Evolutionary conservation across 140 eudicot genomes (phyloP), one percentile per base, ranked within the genome.

Genomic region (Stevia rebaudiana): DNA sequence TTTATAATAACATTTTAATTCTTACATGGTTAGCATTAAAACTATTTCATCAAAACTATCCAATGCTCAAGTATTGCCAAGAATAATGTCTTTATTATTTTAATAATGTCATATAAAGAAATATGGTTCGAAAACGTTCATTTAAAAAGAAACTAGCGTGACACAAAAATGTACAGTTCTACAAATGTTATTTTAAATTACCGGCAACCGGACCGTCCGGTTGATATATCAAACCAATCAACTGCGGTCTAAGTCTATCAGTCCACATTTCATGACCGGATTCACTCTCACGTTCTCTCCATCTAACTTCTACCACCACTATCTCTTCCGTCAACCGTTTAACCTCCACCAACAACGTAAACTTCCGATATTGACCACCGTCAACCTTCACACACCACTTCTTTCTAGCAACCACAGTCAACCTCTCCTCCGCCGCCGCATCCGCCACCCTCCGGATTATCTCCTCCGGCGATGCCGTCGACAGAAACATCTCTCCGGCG

Each of bases 331-430:
- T 86, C 54, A 86, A 65, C 78, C 89, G 61, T 72, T 71, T 52
- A 4, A 79, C 70, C 80, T 58, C 82, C 44, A 81, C 72, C 40
- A 25, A 52, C 21, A 78, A 51, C 0, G 28, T 49, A 51, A 82
- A 79, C 54, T 73, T 50, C 50, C 94, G 71, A n/a, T 73, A 56
- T 8, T 74, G 86, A 62, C 94, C 94, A 65, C 85, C 94, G 19
- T 72, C 84, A 50, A 87, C 54, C 67, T 51, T 77, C 64, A 77
- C 76, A 6, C 81, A 61, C 80, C 74, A 63, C 9, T 73, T 74
- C 10, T 60, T 65, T 49, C 25, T 71, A 59, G 22, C 60, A 68
- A 36, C 69, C 78, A 72, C 84, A 72, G 37, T 67, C 78, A 76
- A 68, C 25, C 71, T 19, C 65, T 72, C 84, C 31, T 28, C 65